A percentile compares a stretch with the other conserved stretches of the same genome.
phyloP scores from a whole-genome alignment of 805 yeast species.

The Candida corydali region DNA sequence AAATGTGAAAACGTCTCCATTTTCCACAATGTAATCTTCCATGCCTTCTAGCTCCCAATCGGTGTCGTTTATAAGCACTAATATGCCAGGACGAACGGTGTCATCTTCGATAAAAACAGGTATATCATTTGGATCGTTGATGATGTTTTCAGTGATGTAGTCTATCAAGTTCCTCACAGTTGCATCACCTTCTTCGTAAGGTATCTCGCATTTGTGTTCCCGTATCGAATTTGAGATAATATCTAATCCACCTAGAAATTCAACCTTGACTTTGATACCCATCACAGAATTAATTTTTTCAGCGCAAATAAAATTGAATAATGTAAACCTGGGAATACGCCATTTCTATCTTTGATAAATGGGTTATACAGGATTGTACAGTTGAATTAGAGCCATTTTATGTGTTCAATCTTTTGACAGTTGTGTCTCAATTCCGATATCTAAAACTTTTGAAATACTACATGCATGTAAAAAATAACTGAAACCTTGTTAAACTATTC shows the following conservation, averaged over 20 bases:
- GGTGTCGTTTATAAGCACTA: conserved; percentile 86
- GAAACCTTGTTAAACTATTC: no score
- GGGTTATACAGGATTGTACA: no score
- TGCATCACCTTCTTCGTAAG: conserved; percentile 40
- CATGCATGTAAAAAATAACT: no score
- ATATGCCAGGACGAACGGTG: conserved; percentile 83
- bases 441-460: no score
- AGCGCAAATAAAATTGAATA: no score
- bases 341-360: no score
- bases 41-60: conserved; percentile 97
- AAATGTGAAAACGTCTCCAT: conserved; percentile 76
- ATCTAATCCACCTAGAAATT: conserved; percentile 76
- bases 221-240: conserved; percentile 62
- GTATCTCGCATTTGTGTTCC: conserved; percentile 44
- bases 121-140: conserved; percentile 57
- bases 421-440: no score
- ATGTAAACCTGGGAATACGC: no score
- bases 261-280: conserved; percentile 36
- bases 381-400: no score
- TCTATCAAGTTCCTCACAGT: conserved; percentile 51
- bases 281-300: conserved; percentile 9
- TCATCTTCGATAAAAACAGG: conserved; percentile 80
- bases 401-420: no score
- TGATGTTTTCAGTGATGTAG: conserved; percentile 49
- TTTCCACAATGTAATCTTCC: conserved; percentile 71